Evolutionary conservation across 1,284 basidiomycete species (phyloP).

Genomic region (Leccinum colubrinum): DNA sequence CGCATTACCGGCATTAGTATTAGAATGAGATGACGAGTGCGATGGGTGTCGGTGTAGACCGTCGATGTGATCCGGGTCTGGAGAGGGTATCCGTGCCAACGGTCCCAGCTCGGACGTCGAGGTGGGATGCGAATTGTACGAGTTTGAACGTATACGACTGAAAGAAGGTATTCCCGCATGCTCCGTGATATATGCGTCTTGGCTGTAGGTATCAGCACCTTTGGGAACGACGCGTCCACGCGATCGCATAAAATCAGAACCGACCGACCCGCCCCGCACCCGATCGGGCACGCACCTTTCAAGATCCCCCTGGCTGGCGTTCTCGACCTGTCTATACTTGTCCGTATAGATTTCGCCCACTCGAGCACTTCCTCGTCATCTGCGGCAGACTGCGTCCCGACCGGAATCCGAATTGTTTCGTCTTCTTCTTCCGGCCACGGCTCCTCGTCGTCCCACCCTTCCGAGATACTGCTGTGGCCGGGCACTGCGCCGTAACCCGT

Average conservation of each 20-base stretch:
- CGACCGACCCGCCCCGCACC: constrained; percentile 1
- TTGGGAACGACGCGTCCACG: not conserved
- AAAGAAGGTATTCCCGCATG: constrained; percentile 39
- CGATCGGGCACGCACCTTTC: constrained; percentile 63
- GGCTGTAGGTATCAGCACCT: constrained; percentile 67
- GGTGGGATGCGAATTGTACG: constrained; percentile 64
- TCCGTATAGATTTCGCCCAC: constrained; percentile 70
- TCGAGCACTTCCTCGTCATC: constrained; percentile 64
- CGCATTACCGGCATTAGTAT: constrained; percentile 33
- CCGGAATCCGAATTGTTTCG: constrained; percentile 62
- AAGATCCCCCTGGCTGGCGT: constrained; percentile 83
- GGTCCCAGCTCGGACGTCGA: constrained; percentile 62
- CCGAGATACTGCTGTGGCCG: constrained; percentile 39
- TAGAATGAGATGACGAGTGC: constrained; percentile 41
- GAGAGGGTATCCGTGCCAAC: constrained; percentile 73
- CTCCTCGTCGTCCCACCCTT: constrained; percentile 74
- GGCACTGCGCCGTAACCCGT: constrained; percentile 23
- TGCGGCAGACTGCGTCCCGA: constrained; percentile 33
- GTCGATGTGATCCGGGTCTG: constrained; percentile 84
- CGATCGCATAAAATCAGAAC: constrained; percentile 1
- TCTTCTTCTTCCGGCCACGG: constrained; percentile 64
- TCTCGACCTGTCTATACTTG: constrained; percentile 62
- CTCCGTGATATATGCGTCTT: constrained; percentile 51
- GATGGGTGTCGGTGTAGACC: constrained; percentile 69
- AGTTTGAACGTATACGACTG: constrained; percentile 70